Evolutionary conservation across 805 yeast genomes (phyloP), one percentile per base, ranked within the genome.

Genomic region (Candida morakotiae): DNA sequence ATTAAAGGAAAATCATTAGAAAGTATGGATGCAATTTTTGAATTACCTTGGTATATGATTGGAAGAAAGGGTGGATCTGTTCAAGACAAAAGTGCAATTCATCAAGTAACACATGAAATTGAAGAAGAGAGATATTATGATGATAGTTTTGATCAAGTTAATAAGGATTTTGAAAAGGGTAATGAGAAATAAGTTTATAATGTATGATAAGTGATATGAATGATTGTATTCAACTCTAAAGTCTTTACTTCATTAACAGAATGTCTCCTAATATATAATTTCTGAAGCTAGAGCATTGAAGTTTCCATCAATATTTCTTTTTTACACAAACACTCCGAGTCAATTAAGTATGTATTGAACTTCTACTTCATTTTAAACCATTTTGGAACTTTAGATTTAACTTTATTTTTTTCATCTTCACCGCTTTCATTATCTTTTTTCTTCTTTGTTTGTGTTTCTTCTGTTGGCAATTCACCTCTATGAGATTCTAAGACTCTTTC

Each of bases 1-100:
- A 60, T 70, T 22, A 46, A 68, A 5, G 75, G 75, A n/a, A 54
- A 71, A 42, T 55, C 69, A 23, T 62, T 73, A 53, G 78, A 72
- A 48, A 52, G 62, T 33, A 68, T 73, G 67, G 75, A 71, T 42
- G 70, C 65, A 34, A 53, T 71, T 35, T 72, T 71, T 56, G 58
- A 52, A 46, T 57, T 71, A 46, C 79, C 79, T 32, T 75, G 80
- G 79, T 73, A 73, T 52, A 46, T 73, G 36, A 62, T 77, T 45
- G 82, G 82, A 31, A 64, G 81, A 57, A 67, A 57, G 39, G 81
- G 80, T 49, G 38, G 35, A 9, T 6, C 5, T 5, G 35, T 31
- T 8, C n/a, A 18, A 4, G 35, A 31, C 15, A 31, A 11, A 9
- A 31, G 35, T 31, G 35, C 35, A 16, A 16, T 65, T 71, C 17